phyloP scores from a whole-genome alignment of 768 basidiomycete species.

The Hygrophorus russula region DNA sequence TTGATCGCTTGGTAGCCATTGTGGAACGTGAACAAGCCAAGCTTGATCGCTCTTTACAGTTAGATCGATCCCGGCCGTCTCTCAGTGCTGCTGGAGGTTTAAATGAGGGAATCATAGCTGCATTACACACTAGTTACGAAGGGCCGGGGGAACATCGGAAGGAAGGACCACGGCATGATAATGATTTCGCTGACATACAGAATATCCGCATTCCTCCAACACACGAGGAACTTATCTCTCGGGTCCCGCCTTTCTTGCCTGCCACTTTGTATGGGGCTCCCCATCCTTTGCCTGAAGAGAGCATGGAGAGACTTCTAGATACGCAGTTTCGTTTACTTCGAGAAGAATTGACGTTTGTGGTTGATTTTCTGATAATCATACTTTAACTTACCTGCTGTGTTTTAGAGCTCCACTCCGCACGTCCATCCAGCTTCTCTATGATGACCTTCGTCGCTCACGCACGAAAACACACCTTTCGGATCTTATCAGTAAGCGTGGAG shows the following conservation, averaged over 20 bases:
- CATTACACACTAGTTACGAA: conserved; percentile 32
- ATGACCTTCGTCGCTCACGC: conserved; percentile 25
- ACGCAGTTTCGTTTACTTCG: conserved; percentile 66
- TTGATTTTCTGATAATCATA: conserved; percentile 1
- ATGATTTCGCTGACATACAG: conserved; percentile 44
- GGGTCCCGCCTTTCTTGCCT: conserved; percentile 45
- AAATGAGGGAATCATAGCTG: conserved; percentile 25
- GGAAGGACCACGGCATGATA: conserved; percentile 55
- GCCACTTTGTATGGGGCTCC: conserved; percentile 48
- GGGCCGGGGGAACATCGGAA: conserved; percentile 41
- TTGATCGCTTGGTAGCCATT: conserved; percentile 29
- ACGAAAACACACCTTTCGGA: conserved; percentile 29
- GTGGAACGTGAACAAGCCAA: conserved; percentile 38
- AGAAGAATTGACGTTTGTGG: conserved; percentile 54
- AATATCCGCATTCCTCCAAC: conserved; percentile 65
- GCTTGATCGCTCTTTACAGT: conserved; percentile 13
- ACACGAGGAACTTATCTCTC: conserved; percentile 46
- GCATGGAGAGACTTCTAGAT: conserved; percentile 60
- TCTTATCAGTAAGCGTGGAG: conserved; percentile 41
- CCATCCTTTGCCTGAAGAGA: conserved; percentile 43
- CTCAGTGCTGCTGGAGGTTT: neutral
- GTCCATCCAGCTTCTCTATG: conserved; percentile 35
- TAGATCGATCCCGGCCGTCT: conserved; percentile 3
- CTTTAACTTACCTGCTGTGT: conserved; percentile 1
- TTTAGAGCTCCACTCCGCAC: conserved; percentile 40